Conservation (phyloP, 2,329 filamentous ascomycete genomes). For the Cryphonectria radicalis region DNA sequence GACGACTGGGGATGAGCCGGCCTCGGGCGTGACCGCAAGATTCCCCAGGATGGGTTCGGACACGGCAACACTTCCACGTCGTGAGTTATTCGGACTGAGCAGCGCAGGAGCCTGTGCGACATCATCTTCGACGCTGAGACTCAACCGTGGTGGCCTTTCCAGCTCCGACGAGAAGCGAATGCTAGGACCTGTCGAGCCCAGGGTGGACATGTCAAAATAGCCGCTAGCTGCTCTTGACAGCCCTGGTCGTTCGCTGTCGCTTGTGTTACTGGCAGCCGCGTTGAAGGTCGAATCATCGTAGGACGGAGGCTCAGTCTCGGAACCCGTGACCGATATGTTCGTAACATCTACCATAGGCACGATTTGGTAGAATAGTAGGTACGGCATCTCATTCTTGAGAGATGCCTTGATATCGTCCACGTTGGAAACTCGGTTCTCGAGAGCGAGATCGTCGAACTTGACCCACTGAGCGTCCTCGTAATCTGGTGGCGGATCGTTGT, state of each 20-base stretch:
- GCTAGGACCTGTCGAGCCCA: constrained; percentile 48
- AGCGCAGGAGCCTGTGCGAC: constrained; percentile 39
- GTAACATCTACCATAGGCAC: constrained; percentile 78
- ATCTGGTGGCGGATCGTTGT: constrained; percentile 62
- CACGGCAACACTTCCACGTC: constrained; percentile 56
- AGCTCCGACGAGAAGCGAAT: constrained; percentile 61
- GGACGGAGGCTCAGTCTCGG: constrained; percentile 58
- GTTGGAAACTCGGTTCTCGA: constrained; percentile 69
- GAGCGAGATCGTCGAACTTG: constrained; percentile 83
- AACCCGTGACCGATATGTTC: constrained; percentile 51
- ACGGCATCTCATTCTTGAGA: constrained; percentile 85
- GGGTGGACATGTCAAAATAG: constrained; percentile 50
- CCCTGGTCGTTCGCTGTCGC: constrained; percentile 35
- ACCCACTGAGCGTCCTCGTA: constrained; percentile 82
- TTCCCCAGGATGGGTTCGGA: constrained; percentile 44
- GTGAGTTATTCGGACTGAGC: constrained; percentile 41
- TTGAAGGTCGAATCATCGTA: constrained; percentile 58
- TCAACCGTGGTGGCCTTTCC: constrained; percentile 54
- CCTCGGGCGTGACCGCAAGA: constrained; percentile 32
- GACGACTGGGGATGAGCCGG: constrained; percentile 44
- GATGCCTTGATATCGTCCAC: constrained; percentile 79
- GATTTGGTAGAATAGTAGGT: constrained; percentile 94
- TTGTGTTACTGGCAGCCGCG: constrained; percentile 37
- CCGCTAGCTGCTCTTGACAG: constrained; percentile 45
- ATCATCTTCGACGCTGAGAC: constrained; percentile 50